Base-by-base conservation (phyloP, 257 asterid genomes). In the Capsicum pubescens region DNA sequence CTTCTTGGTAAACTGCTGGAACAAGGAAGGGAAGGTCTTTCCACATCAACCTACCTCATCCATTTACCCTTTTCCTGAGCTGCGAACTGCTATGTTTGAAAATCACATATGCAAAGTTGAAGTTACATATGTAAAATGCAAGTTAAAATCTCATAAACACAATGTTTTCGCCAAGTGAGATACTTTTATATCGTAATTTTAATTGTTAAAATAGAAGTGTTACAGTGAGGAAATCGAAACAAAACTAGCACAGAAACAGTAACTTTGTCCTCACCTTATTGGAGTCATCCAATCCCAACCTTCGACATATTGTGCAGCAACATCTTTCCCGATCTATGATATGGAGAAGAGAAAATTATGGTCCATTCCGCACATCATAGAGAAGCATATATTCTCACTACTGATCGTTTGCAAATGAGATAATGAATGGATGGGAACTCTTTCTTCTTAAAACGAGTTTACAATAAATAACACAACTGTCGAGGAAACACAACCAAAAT, bases 261-360 rank as follows among this genome's bases (percentile, higher is more conserved):
- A 52, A n/a, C 26, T 21, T 7, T 15, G 15, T 84, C 59, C 82
- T 85, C 87, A 94, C 99, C 99, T 92, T 86, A 94, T 93, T 52
- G 99, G 99, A 87, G 97, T 90, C 86, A 96, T 93, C 99, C 99
- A 94, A 89, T 96, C 98, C 99, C 99, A 96, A 39, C 98, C 99
- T 87, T 96, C 95, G 10, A 96, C 99, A 85, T 96, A 96, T 67
- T 96, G 98, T 77, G 98, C 88, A 70, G 98, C 98, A 67, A 96
- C 98, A 89, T 94, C 98, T 89, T 96, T 94, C 87, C 96, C 99
- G 86, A 96, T 96, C 99, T 96, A 85, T 82, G 80, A 79, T 48
- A 59, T 6, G 82, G 87, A 87, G 55, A 26, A 35, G 48, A 84
- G 64, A 59, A 86, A 68, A 82, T 86, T 67, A 84, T 39, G 16